Percentiles rank a stretch among this genome's conserved stretches.
phyloP scores from a whole-genome alignment of 2,329 filamentous ascomycete genomes.

The Chaetomium sp. region DNA sequence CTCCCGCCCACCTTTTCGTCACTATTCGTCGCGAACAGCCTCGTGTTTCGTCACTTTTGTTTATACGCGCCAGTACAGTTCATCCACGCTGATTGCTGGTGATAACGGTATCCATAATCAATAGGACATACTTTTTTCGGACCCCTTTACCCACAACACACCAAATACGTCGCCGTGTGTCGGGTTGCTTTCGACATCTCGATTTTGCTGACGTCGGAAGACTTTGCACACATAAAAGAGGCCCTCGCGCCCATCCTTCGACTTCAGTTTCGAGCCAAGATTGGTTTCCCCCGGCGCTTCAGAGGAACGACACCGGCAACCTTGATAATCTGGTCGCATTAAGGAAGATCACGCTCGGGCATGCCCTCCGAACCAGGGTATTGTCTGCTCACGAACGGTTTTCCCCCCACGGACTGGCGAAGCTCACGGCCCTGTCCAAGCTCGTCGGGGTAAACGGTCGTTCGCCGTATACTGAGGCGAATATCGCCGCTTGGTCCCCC shows the following conservation, averaged over 20 bases:
- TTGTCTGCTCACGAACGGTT: neutral
- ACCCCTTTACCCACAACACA: neutral
- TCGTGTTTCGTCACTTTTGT: constrained; percentile 6
- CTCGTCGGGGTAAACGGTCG: constrained; percentile 23
- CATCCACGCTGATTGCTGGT: neutral
- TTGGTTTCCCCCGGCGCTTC: constrained; percentile 19
- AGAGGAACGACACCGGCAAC: constrained; percentile 24
- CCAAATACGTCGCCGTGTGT: neutral
- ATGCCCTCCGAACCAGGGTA: constrained; percentile 30
- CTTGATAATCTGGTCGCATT: constrained; percentile 34
- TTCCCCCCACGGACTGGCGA: neutral
- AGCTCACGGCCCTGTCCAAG: constrained; percentile 20
- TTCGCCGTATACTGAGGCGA: constrained; percentile 17
- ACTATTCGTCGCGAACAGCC: neutral
- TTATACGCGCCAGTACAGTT: neutral
- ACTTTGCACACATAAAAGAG: constrained; percentile 9
- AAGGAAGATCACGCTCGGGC: constrained; percentile 31
- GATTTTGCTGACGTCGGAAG: neutral
- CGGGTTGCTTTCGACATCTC: neutral
- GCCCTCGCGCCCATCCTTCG: neutral
- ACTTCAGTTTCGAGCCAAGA: constrained; percentile 6
- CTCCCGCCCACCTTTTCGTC: neutral
- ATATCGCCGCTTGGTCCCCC: constrained; percentile 5
- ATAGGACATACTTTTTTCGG: neutral
- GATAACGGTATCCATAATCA: neutral